phyloP scores from a whole-genome alignment of 257 asterid species.

The Penstemon eatonii region DNA sequence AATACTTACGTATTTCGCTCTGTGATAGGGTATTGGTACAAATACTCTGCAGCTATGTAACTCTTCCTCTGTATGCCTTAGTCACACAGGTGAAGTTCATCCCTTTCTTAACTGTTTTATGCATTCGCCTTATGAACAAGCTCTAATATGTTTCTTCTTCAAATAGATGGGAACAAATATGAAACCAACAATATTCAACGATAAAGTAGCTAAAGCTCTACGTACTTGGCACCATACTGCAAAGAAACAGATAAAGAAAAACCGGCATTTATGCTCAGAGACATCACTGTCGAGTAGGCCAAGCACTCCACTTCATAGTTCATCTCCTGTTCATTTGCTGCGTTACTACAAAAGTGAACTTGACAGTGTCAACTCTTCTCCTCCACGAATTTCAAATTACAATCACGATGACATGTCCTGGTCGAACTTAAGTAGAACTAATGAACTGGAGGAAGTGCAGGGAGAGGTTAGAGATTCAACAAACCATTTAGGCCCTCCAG shows the following conservation, averaged over 20 bases:
- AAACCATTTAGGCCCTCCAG: constrained; percentile 10
- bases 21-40: constrained; percentile 52
- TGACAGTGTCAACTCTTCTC: constrained; percentile 24
- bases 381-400: constrained; percentile 24
- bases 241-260: constrained; percentile 46
- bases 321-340: constrained; percentile 42
- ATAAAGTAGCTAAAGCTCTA: constrained; percentile 48
- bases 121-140: background rate
- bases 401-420: constrained; percentile 28
- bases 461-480: constrained; percentile 21
- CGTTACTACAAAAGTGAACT: constrained; percentile 31
- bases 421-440: constrained; percentile 10
- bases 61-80: constrained; percentile 67
- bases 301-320: constrained; percentile 36
- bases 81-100: constrained; percentile 55
- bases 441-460: constrained; percentile 25
- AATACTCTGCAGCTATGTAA: constrained; percentile 62
- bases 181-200: constrained; percentile 62
- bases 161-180: constrained; percentile 66
- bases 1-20: background rate
- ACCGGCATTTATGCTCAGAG: constrained; percentile 16
- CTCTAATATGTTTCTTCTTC: background rate
- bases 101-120: background rate
- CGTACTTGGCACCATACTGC: constrained; percentile 59
- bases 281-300: constrained; percentile 44